Conservation (phyloP, 345 rosid genomes). For the Orychophragmus violaceus region DNA sequence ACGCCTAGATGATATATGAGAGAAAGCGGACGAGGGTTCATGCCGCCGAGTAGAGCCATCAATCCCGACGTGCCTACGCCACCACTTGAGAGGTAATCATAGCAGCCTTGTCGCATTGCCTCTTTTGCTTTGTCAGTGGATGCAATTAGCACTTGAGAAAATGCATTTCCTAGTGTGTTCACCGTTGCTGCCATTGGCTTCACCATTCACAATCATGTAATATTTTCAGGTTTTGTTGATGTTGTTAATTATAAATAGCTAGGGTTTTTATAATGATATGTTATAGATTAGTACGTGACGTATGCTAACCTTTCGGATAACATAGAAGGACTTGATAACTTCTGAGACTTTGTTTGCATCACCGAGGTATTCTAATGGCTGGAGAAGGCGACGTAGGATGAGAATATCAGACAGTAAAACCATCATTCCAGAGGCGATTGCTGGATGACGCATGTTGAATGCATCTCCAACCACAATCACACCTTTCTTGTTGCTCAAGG, state of each 20-base stretch:
- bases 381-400: slow-evolving; percentile 42
- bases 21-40: slow-evolving; percentile 33
- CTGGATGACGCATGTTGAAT: slow-evolving; percentile 53
- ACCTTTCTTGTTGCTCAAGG: slow-evolving; percentile 39
- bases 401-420: slow-evolving; percentile 45
- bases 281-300: neutral
- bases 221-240: neutral
- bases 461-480: slow-evolving; percentile 51
- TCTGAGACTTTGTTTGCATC: slow-evolving; percentile 33
- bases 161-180: slow-evolving; percentile 33
- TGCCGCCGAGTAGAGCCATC: slow-evolving; percentile 30
- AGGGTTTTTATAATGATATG: neutral
- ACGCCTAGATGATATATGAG: slow-evolving; percentile 27
- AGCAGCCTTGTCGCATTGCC: slow-evolving; percentile 36
- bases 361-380: slow-evolving; percentile 30
- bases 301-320: slow-evolving; percentile 40
- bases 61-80: slow-evolving; percentile 21
- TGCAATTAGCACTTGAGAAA: slow-evolving; percentile 29
- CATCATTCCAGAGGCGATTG: slow-evolving; percentile 51
- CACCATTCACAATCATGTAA: neutral
- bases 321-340: slow-evolving; percentile 43
- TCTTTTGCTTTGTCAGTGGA: slow-evolving; percentile 28
- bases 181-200: slow-evolving; percentile 39
- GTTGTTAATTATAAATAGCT: neutral
- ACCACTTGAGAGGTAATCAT: slow-evolving; percentile 26